A percentile compares a stretch with the other conserved stretches of the same genome.
phyloP scores from a whole-genome alignment of 2,329 filamentous ascomycete species.

The Rutstroemia sp. region DNA sequence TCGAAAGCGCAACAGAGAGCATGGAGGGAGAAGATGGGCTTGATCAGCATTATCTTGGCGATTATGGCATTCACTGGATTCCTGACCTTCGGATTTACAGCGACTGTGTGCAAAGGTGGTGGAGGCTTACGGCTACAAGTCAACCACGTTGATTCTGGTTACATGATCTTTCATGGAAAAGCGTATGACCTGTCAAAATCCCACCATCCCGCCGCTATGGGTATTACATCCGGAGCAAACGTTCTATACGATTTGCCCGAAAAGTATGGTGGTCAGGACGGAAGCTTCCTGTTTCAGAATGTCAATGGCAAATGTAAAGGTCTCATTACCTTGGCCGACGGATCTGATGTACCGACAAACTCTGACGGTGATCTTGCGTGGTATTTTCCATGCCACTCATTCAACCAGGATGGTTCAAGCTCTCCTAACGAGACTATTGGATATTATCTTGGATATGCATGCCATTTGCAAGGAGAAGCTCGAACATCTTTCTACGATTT shows the following conservation, averaged over 20 bases:
- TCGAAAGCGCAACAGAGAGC: conserved; percentile 82
- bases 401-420: conserved; percentile 88
- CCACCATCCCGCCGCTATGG: conserved; percentile 70
- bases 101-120: conserved; percentile 72
- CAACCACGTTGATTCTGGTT: conserved; percentile 74
- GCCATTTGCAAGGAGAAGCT: conserved; percentile 67
- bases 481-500: conserved; percentile 73
- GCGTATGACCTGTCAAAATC: conserved; percentile 79
- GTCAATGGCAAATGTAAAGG: conserved; percentile 96
- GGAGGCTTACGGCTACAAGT: conserved; percentile 65
- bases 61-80: conserved; percentile 90
- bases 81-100: conserved; percentile 92
- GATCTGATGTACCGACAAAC: conserved; percentile 76
- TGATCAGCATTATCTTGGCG: conserved; percentile 85
- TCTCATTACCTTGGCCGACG: conserved; percentile 64
- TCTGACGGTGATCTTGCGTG: conserved; percentile 70
- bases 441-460: conserved; percentile 79
- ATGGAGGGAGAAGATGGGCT: conserved; percentile 96
- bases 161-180: conserved; percentile 93
- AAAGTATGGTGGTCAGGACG: conserved; percentile 81
- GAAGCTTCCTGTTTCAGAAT: conserved; percentile 96
- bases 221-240: conserved; percentile 67
- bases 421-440: conserved; percentile 65
- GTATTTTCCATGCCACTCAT: conserved; percentile 92
- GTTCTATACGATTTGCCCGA: conserved; percentile 80